phyloP scores from a whole-genome alignment of 805 yeast genomes.

The Barnettozyma wickerhamii region DNA sequence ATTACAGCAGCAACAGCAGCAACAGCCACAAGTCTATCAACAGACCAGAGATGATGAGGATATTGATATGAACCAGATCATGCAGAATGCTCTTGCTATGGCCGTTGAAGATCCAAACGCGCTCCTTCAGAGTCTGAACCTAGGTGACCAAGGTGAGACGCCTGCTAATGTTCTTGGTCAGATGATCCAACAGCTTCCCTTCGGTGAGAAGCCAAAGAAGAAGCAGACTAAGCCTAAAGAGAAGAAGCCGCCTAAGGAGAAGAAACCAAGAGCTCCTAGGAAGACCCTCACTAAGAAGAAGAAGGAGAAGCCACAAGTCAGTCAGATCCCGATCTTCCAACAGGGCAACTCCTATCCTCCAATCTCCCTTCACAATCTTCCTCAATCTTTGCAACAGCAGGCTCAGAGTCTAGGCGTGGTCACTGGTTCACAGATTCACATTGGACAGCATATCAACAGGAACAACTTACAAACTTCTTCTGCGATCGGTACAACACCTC shows the following conservation, averaged over 20 bases:
- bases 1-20: conserved; percentile 2
- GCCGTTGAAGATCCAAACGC: conserved; percentile 61
- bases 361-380: conserved; percentile 6
- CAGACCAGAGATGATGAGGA: conserved; percentile 34
- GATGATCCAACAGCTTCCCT: conserved; percentile 13
- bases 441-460: not conserved
- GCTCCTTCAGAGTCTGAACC: conserved; percentile 34
- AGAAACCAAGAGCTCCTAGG: conserved; percentile 26
- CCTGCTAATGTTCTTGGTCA: conserved; percentile 15
- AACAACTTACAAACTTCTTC: not conserved
- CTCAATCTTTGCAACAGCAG: conserved; percentile 19
- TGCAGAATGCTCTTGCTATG: conserved; percentile 73
- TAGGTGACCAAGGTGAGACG: conserved; percentile 14
- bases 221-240: conserved; percentile 16
- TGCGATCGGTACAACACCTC: not conserved
- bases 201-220: conserved; percentile 13
- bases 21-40: conserved; percentile 5
- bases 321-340: conserved; percentile 22
- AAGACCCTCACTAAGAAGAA: conserved; percentile 23
- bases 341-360: conserved; percentile 20
- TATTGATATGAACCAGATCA: conserved; percentile 64
- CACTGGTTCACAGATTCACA: conserved; percentile 4
- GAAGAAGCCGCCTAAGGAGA: conserved; percentile 22
- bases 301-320: conserved; percentile 20
- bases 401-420: conserved; percentile 6